These are phyloP conservation scores for Pseudocercospora cruenta DNA, from an alignment of 2,329 filamentous ascomycete genomes.

Conservation along the genomic window DNA sequence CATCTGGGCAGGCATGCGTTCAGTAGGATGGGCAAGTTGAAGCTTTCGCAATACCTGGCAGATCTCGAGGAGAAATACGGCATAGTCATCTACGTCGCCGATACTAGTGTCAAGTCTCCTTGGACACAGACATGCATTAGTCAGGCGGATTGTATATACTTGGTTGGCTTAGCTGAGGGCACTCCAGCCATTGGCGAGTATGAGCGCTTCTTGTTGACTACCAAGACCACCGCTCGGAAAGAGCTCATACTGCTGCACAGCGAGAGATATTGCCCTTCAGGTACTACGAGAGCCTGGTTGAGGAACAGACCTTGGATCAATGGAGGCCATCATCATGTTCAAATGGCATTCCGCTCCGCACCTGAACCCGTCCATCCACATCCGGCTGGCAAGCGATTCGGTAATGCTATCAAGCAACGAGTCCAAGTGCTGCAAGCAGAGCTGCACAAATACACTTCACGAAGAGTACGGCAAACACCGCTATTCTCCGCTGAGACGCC, in stretches of 20 bases:
- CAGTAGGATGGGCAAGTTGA: slow-evolving; percentile 94
- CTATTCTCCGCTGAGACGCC: slow-evolving; percentile 90
- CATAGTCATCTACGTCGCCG: slow-evolving; percentile 91
- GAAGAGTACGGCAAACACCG: slow-evolving; percentile 83
- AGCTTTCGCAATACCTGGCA: slow-evolving; percentile 91
- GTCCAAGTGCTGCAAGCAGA: slow-evolving; percentile 95
- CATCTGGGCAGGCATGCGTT: slow-evolving; percentile 96
- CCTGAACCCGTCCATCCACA: slow-evolving; percentile 77
- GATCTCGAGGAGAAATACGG: slow-evolving; percentile 97
- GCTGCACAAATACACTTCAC: slow-evolving; percentile 96
- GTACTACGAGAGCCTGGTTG: slow-evolving; percentile 85
- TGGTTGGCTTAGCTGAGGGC: slow-evolving; percentile 88
- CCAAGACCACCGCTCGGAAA: slow-evolving; percentile 95
- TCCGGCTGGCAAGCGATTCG: slow-evolving; percentile 73
- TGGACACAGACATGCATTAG: slow-evolving; percentile 99
- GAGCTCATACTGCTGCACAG: slow-evolving; percentile 86
- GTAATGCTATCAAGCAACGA: slow-evolving; percentile 83
- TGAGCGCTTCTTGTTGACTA: slow-evolving; percentile 91
- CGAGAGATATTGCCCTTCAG: slow-evolving; percentile 83
- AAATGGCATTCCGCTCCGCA: slow-evolving; percentile 84
- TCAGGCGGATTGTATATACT: slow-evolving; percentile 92
- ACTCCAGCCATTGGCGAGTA: slow-evolving; percentile 94
- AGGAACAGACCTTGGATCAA: slow-evolving; percentile 94
- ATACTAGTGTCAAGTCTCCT: slow-evolving; percentile 94
- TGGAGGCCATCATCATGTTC: slow-evolving; percentile 94